These are phyloP conservation scores for Phialophora verrucosa DNA, from an alignment of 2,329 filamentous ascomycete species.

Conservation along the genomic window DNA sequence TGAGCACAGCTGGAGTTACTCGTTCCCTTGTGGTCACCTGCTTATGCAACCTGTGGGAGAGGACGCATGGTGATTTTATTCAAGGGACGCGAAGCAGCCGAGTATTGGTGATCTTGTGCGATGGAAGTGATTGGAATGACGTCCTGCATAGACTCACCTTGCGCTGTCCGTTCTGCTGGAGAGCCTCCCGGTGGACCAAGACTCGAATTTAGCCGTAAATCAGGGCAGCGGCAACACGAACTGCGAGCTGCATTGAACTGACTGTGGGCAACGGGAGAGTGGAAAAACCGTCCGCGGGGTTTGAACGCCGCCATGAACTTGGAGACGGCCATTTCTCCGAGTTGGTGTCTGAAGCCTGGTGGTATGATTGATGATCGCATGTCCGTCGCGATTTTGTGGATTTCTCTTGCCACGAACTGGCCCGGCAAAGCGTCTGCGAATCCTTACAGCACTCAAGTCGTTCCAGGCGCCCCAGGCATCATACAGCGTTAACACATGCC, in stretches of 20 bases:
- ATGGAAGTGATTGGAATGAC: neutral
- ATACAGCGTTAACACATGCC: neutral
- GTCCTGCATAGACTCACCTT: neutral
- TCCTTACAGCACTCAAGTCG: neutral
- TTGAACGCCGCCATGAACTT: neutral
- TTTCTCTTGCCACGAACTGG: neutral
- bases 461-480: neutral
- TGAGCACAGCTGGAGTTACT: neutral
- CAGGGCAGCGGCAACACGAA: neutral
- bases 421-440: neutral
- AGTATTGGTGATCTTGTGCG: neutral
- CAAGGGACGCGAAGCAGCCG: neutral
- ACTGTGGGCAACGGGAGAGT: neutral
- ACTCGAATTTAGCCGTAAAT: conserved; percentile 21
- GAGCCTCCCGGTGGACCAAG: neutral
- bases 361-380: neutral
- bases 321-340: conserved; percentile 16
- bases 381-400: neutral
- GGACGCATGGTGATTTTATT: neutral
- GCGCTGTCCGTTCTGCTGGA: conserved; percentile 6
- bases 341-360: neutral
- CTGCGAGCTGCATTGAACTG: neutral
- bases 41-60: neutral
- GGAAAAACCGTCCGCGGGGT: neutral
- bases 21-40: neutral